Base-by-base conservation (phyloP, 169 alveolate genomes). In the Babesia gibsoni region DNA sequence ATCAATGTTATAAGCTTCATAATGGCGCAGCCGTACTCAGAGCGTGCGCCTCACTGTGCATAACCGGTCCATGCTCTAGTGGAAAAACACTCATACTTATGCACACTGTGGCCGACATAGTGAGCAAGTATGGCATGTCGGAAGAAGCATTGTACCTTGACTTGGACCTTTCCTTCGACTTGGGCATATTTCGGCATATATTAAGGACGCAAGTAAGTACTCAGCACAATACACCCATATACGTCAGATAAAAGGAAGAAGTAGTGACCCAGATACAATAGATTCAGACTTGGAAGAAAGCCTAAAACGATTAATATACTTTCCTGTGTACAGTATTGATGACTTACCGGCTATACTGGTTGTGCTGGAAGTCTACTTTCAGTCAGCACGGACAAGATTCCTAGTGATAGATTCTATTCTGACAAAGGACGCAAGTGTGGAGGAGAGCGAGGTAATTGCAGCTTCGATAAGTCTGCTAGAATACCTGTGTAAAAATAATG, bases 91-190 rank as follows among this genome's bases (percentile, higher is more conserved):
- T 61, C 22, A 20, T 61, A 5, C 32, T 22, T 4, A n/a, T 61
- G 72, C 72, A 61, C 29, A 46, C 58, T 3, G 23, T 61, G 72
- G 72, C 72, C 1, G 72, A 61, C 39, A 43, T 61, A 1, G 12
- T 61, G 32, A 30, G 59, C 58, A 46, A 48, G 14, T 61, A 46
- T 45, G 72, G 72, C 18, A 61, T 61, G 72, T 3, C 22, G 29
- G 72, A 61, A 48, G 33, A 46, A 14, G 72, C 48, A 22, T 20
- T 61, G 3, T 61, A 43, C 18, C 33, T 61, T 56, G 72, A 61
- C 29, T 29, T 61, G 37, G 72, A 61, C 58, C 58, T 61, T 3
- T 61, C 72, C n/a, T 61, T 61, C 2, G 72, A 61, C 25, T 36
- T 61, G 4, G 59, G 9, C 12, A 37, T 14, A 4, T 42, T 61